Percentiles rank a stretch among this genome's conserved stretches.
Conservation (phyloP, 441 rosid genomes). For the Raphanus hybrid region DNA sequence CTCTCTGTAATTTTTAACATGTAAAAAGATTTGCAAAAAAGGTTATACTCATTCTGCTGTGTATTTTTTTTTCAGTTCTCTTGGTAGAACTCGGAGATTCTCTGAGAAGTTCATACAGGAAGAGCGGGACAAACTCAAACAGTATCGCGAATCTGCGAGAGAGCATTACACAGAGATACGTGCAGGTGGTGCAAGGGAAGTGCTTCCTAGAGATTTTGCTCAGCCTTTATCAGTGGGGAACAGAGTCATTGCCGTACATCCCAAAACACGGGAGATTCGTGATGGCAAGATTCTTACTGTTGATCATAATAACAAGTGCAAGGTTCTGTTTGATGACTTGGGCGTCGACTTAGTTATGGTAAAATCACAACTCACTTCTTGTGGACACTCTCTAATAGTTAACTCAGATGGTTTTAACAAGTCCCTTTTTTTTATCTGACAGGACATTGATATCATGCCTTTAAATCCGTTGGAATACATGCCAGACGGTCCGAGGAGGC, state of each 20-base stretch:
- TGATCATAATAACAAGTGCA: conserved; percentile 47
- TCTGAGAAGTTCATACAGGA: conserved; percentile 78
- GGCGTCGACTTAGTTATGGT: conserved; percentile 91
- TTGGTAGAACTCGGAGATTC: conserved; percentile 97
- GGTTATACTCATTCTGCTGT: conserved; percentile 15
- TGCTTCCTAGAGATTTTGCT: conserved; percentile 89
- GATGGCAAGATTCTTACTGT: conserved; percentile 2
- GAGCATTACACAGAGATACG: conserved; percentile 79
- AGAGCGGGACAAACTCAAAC: conserved; percentile 85
- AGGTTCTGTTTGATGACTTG: conserved; percentile 85
- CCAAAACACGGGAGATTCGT: neutral
- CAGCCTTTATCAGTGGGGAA: conserved; percentile 61
- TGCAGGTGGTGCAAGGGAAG: conserved; percentile 74
- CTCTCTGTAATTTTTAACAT: conserved; percentile 1
- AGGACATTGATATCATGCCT: conserved; percentile 99
- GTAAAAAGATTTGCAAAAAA: conserved; percentile 14
- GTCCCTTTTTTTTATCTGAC: conserved; percentile 30
- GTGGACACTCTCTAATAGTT: neutral
- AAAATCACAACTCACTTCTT: conserved; percentile 34
- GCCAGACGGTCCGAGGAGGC: conserved; percentile 48
- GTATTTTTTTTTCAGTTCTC: conserved; percentile 63
- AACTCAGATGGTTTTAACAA: neutral
- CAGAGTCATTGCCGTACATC: neutral
- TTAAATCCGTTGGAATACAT: conserved; percentile 83
- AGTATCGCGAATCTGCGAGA: conserved; percentile 89